phyloP scores from a whole-genome alignment of 2,329 filamentous ascomycete species.

The Botryotinia globosa region DNA sequence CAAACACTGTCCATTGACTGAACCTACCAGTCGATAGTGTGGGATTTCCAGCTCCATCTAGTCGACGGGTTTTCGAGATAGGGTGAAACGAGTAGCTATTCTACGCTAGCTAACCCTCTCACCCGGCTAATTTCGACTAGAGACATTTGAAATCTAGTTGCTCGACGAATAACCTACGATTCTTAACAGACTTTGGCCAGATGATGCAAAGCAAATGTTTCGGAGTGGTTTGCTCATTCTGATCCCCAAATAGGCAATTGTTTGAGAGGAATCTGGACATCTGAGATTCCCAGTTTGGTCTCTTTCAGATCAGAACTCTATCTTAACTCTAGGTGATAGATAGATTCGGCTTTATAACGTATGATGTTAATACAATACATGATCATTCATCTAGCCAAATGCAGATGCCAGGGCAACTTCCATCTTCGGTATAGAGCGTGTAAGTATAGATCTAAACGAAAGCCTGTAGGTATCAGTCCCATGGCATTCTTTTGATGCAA shows the following conservation, averaged over 20 bases:
- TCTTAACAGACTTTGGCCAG: neutral
- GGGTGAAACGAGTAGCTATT: too few species aligned
- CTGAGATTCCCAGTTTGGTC: neutral
- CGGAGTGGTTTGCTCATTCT: neutral
- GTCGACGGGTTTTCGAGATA: too few species aligned
- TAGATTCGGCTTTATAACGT: neutral
- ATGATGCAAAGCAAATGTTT: neutral
- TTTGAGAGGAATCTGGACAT: neutral
- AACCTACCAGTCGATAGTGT: neutral
- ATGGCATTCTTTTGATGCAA: too few species aligned
- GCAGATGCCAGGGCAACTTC: neutral
- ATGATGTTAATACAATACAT: neutral
- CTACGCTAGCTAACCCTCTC: too few species aligned
- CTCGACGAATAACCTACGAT: neutral
- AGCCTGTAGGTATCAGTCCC: too few species aligned
- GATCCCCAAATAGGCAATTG: neutral
- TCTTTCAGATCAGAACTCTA: neutral
- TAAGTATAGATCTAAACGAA: neutral
- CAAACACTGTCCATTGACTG: too few species aligned
- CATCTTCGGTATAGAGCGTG: neutral
- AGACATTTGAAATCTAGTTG: too few species aligned
- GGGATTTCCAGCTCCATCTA: too few species aligned
- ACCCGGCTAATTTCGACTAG: too few species aligned
- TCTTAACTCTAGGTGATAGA: neutral
- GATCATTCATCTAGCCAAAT: neutral